phyloP scores from a whole-genome alignment of 371 early-diverging fungal genomes.

The Actinomucor elegans region DNA sequence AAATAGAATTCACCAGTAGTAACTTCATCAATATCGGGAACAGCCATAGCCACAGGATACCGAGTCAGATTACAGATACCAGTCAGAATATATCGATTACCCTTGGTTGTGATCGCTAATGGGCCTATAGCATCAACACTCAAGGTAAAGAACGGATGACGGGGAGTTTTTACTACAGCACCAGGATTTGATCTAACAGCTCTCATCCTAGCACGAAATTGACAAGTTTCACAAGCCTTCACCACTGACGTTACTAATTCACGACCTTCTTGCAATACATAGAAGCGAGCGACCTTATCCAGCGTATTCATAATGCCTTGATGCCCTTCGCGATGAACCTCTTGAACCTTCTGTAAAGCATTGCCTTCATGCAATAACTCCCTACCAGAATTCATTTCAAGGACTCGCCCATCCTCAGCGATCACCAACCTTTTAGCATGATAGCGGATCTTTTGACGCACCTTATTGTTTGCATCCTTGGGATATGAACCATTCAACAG shows the following conservation, averaged over 20 bases:
- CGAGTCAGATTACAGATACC: conserved; percentile 23
- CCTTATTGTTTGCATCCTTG: no score
- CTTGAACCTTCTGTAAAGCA: background rate
- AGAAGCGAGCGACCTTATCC: background rate
- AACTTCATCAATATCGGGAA: conserved; percentile 10
- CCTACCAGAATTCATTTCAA: no score
- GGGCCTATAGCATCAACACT: conserved; percentile 26
- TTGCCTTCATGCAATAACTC: conserved; percentile 11
- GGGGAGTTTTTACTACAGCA: background rate
- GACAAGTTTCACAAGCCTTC: conserved; percentile 2
- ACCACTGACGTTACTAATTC: conserved; percentile 23
- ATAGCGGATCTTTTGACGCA: no score
- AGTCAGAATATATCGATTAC: conserved; percentile 23
- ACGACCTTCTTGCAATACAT: conserved; percentile 15
- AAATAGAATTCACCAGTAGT: conserved; percentile 15
- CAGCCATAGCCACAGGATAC: conserved; percentile 23
- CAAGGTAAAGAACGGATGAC: conserved; percentile 13
- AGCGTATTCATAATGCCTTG: conserved; percentile 1
- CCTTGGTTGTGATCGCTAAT: background rate
- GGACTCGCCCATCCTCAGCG: no score
- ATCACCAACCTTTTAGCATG: no score
- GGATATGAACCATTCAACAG: no score
- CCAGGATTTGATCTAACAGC: conserved; percentile 16
- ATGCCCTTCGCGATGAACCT: conserved; percentile 23
- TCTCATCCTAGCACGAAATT: conserved; percentile 7